A percentile compares a stretch with the other conserved stretches of the same genome.
Evolutionary conservation across 768 basidiomycete genomes (phyloP).

Genomic region (Tricholoma hemisulphureum): DNA sequence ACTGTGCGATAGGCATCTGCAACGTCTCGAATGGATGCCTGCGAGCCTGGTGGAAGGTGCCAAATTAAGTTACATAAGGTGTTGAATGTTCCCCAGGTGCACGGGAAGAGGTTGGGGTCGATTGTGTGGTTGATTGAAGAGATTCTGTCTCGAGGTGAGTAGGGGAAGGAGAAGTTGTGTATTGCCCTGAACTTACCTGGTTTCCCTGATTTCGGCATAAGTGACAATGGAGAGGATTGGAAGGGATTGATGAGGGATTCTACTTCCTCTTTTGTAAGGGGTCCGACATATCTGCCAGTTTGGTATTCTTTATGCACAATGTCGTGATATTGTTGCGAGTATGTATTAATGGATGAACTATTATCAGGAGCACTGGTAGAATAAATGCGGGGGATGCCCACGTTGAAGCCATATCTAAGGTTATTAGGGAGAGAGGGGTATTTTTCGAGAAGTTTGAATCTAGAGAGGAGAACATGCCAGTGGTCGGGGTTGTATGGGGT

Average conservation of each 20-base stretch:
- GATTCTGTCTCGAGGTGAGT: not conserved
- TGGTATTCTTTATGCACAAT: conserved; percentile 24
- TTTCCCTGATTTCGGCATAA: conserved; percentile 35
- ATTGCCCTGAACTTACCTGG: conserved; percentile 30
- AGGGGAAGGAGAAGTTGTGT: conserved; percentile 37
- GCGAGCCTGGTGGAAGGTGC: conserved; percentile 35
- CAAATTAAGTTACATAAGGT: conserved; percentile 27
- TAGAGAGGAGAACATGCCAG: conserved; percentile 28
- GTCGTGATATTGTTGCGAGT: conserved; percentile 8
- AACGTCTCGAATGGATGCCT: conserved; percentile 37
- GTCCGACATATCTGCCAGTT: conserved; percentile 30
- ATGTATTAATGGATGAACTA: conserved; percentile 14
- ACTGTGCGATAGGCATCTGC: conserved; percentile 38
- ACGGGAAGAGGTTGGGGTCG: conserved; percentile 31
- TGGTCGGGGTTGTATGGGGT: conserved; percentile 23
- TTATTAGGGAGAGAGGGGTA: conserved; percentile 33
- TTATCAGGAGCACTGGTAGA: conserved; percentile 33
- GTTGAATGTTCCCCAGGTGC: conserved; percentile 45
- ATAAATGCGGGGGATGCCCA: conserved; percentile 28
- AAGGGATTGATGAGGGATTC: conserved; percentile 35
- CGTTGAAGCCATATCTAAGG: conserved; percentile 33
- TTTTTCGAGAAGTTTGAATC: conserved; percentile 9
- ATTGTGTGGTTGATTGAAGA: conserved; percentile 36
- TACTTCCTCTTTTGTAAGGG: conserved; percentile 18
- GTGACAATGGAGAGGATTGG: conserved; percentile 33